These are phyloP conservation scores for Magnolia sinica DNA, from an alignment of 164 flowering plant species.

Conservation along the genomic window DNA sequence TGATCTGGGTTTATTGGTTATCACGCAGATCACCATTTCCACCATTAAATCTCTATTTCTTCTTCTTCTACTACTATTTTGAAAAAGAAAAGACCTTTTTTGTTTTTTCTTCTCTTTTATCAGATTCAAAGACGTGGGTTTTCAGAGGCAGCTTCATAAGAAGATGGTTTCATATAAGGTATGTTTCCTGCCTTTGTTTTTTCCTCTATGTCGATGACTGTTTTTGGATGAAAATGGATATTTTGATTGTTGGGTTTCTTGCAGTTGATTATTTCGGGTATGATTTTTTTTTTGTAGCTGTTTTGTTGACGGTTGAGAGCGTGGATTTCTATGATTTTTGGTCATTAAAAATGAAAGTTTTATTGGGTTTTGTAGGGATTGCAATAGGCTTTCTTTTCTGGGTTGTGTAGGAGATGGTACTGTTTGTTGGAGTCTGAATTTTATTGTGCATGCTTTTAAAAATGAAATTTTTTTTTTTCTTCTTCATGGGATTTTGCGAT, in stretches of 20 bases:
- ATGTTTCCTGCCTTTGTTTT: constrained; percentile 22
- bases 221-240: not conserved
- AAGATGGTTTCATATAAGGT: constrained; percentile 25
- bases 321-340: not conserved
- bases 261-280: not conserved
- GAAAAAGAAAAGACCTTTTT: constrained; percentile 7
- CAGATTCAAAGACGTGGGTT: constrained; percentile 26
- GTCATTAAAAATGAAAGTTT: not conserved
- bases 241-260: not conserved
- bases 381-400: constrained; percentile 4
- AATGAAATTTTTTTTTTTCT: not conserved
- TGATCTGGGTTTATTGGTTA: constrained; percentile 20
- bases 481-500: not conserved
- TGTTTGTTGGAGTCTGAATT: not conserved
- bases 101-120: constrained; percentile 7
- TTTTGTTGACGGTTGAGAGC: not conserved
- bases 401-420: constrained; percentile 2
- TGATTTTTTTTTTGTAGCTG: not conserved
- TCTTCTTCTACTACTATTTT: constrained; percentile 4
- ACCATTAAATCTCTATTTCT: constrained; percentile 3
- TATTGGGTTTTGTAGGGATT: not conserved
- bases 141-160: constrained; percentile 17
- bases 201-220: not conserved
- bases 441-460: not conserved
- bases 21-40: constrained; percentile 17